A percentile compares a stretch with the other conserved stretches of the same genome.
Conservation (phyloP, 1,139 yeast species). For the Candida sp. region DNA sequence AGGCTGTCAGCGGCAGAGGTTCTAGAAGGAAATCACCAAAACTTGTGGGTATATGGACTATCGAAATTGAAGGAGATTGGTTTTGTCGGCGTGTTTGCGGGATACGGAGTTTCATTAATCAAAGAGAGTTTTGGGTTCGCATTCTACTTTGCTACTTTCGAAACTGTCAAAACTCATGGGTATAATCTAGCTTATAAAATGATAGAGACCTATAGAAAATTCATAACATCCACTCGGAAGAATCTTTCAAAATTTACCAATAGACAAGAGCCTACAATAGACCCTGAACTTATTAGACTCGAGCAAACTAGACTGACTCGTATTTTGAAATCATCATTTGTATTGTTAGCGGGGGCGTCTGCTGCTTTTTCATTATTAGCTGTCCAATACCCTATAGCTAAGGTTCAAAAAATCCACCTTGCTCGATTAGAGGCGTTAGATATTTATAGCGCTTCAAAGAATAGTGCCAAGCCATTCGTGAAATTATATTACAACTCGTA, state of each 20-base stretch:
- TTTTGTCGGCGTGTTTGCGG: conserved; percentile 83
- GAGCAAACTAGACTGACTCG: conserved; percentile 44
- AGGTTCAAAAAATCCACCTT: conserved; percentile 76
- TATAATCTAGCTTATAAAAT: conserved; percentile 57
- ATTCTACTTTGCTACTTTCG: conserved; percentile 80
- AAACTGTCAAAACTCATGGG: conserved; percentile 70
- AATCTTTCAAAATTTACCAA: conserved; percentile 18
- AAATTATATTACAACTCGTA: conserved; percentile 66
- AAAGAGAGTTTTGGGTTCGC: conserved; percentile 90
- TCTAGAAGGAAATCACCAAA: conserved; percentile 62
- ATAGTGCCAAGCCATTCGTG: conserved; percentile 33
- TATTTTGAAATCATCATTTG: conserved; percentile 64
- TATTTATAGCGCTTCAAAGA: conserved; percentile 49
- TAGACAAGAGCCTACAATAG: conserved; percentile 22
- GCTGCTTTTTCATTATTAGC: conserved; percentile 78
- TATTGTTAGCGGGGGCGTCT: conserved; percentile 83
- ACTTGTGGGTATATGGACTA: conserved; percentile 74
- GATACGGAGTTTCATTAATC: conserved; percentile 69
- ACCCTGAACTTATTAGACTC: conserved; percentile 23
- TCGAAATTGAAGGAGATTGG: conserved; percentile 73
- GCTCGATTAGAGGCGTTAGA: conserved; percentile 80
- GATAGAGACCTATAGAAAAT: conserved; percentile 50
- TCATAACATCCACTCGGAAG: conserved; percentile 20
- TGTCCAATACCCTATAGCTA: conserved; percentile 80
- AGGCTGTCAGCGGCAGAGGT: conserved; percentile 76